phyloP scores from a whole-genome alignment of 805 yeast species.

The Phaffomyces antillensis region DNA sequence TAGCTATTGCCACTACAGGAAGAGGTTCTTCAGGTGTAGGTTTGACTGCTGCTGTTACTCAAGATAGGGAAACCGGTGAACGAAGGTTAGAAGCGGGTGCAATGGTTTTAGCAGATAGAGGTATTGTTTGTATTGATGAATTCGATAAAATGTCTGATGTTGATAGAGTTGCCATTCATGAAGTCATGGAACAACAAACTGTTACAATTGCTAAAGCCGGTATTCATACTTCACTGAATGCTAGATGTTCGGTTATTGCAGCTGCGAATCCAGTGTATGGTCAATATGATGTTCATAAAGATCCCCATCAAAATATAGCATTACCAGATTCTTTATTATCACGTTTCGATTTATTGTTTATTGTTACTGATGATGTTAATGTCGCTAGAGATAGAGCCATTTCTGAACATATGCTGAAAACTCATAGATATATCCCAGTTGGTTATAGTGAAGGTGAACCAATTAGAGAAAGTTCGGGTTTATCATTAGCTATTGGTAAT shows the following conservation, averaged over 20 bases:
- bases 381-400: conserved; percentile 78
- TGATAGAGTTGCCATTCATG: conserved; percentile 97
- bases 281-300: conserved; percentile 91
- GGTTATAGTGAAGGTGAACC: conserved; percentile 94
- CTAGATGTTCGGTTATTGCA: conserved; percentile 93
- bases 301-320: conserved; percentile 94
- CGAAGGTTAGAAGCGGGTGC: conserved; percentile 97
- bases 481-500: conserved; percentile 79
- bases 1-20: conserved; percentile 98
- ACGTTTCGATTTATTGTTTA: conserved; percentile 92
- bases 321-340: conserved; percentile 93
- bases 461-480: conserved; percentile 64
- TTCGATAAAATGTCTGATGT: conserved; percentile 96
- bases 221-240: conserved; percentile 91
- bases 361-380: conserved; percentile 91
- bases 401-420: conserved; percentile 89
- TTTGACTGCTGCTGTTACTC: conserved; percentile 96
- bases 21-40: conserved; percentile 99
- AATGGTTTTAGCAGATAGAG: conserved; percentile 96
- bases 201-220: conserved; percentile 98
- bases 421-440: conserved; percentile 84
- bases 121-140: conserved; percentile 97
- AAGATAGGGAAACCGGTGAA: conserved; percentile 96
- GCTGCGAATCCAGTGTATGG: conserved; percentile 98
- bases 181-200: conserved; percentile 99